These are phyloP conservation scores for Alternaria viburni DNA, from an alignment of 2,329 filamentous ascomycete genomes.

Conservation along the genomic window DNA sequence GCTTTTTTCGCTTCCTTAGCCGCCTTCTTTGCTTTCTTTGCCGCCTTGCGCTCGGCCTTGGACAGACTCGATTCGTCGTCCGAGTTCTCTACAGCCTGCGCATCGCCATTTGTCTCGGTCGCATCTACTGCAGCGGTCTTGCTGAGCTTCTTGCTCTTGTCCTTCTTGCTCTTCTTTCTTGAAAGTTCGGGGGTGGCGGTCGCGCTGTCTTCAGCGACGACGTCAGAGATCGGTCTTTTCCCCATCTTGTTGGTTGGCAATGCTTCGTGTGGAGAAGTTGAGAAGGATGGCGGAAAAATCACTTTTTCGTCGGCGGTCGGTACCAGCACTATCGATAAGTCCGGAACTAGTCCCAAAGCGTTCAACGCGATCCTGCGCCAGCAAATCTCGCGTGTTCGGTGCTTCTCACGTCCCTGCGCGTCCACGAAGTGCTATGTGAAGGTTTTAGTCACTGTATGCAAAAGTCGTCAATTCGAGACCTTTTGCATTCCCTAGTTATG, in stretches of 20 bases:
- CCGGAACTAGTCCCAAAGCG: constrained; percentile 2
- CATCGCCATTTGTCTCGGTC: constrained; percentile 26
- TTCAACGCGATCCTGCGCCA: neutral
- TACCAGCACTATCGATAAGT: constrained; percentile 27
- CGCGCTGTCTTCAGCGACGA: constrained; percentile 35
- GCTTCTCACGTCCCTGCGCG: neutral
- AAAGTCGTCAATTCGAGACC: neutral
- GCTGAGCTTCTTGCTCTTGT: constrained; percentile 40
- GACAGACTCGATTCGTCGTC: constrained; percentile 44
- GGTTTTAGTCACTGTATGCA: neutral
- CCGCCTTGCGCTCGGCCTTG: constrained; percentile 53
- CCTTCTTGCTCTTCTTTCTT: constrained; percentile 49
- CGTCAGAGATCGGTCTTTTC: constrained; percentile 45
- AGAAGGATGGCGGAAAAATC: constrained; percentile 15
- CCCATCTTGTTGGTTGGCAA: constrained; percentile 36
- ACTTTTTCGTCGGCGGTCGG: constrained; percentile 23
- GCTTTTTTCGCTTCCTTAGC: constrained; percentile 40
- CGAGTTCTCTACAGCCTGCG: constrained; percentile 21
- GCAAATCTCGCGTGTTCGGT: constrained; percentile 6
- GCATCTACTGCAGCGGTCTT: constrained; percentile 24
- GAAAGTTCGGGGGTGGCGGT: constrained; percentile 29
- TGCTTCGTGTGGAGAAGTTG: neutral
- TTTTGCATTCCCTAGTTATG: neutral
- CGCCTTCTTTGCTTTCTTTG: constrained; percentile 51
- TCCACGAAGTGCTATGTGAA: neutral